Evolutionary conservation across 495 filamentous ascomycete genomes (phyloP), one percentile per base, ranked within the genome.

Genomic region (Ramalina intermedia): DNA sequence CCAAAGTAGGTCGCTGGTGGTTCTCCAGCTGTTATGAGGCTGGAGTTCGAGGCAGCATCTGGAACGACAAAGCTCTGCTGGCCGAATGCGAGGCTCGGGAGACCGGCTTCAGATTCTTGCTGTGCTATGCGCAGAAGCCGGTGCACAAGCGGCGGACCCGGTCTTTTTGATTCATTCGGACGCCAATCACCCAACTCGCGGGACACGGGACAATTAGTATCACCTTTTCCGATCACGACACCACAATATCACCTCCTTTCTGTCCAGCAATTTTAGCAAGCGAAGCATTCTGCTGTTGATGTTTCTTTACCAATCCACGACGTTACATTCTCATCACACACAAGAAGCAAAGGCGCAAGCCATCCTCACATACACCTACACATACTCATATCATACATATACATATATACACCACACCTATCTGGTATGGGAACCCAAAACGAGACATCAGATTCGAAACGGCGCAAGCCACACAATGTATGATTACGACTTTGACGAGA

Each of bases 1-100:
- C 88, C 17, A 81, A 78, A 51, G 90, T 98, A 7, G 93, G 91
- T 14, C 71, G 93, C 37, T 98, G 88, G 87, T 96, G 93, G 91
- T 96, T 94, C 63, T 82, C 76, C 4, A 74, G 81, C 44, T 95
- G 87, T 69, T 96, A 96, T 62, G 91, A 96, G 67, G 74, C 70
- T 24, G 70, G 72, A 46, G 60, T 63, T 51, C 62, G 65, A 20
- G 55, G 63, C 35, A 89, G 83, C 60, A 86, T 98, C 60, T 96
- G 88, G 85, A 70, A 70, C 38, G 85, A 96, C 55, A 75, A 72
- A 49, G 70, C 72, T 35, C 61, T 96, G 35, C 67, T 96, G 27
- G 72, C 75, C 33, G 91, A 98, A 65, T 96, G 89, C 54, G 82
- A 89, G 65, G 80, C 84, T 58, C 76, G 79, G 61, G 81, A 83